Evolutionary conservation across 1,139 yeast genomes (phyloP).

Genomic region (Trichomonascaceae sp.): DNA sequence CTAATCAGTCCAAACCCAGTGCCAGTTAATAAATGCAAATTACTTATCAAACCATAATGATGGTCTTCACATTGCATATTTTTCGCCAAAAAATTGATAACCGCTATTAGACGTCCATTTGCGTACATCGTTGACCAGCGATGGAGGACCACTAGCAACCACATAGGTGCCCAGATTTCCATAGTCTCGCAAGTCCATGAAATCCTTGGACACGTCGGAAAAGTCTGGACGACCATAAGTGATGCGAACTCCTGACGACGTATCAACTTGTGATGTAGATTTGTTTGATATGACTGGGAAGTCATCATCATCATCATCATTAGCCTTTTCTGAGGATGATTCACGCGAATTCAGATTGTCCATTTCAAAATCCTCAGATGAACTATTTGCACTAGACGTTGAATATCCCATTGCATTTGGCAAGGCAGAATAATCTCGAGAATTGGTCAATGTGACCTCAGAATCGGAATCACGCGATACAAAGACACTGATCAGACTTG

Average conservation of each 20-base stretch:
- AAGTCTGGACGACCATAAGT: conserved; percentile 29
- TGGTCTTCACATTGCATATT: conserved; percentile 22
- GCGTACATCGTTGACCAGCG: conserved; percentile 45
- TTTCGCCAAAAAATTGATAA: conserved; percentile 43
- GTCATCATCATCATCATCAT: not conserved
- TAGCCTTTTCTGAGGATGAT: not conserved
- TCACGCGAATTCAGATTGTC: not conserved
- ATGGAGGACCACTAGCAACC: conserved; percentile 65
- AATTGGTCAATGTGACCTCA: not conserved
- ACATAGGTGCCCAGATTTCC: conserved; percentile 44
- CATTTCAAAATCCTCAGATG: not conserved
- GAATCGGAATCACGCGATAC: not conserved
- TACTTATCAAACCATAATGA: not conserved
- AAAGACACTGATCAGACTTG: conserved; percentile 29
- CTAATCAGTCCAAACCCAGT: not conserved
- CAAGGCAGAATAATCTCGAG: not conserved
- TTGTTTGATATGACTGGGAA: not conserved
- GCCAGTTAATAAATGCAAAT: not conserved
- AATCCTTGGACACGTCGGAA: conserved; percentile 14
- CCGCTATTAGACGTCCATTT: conserved; percentile 37
- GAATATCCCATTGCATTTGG: not conserved
- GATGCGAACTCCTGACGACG: not conserved
- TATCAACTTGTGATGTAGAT: not conserved
- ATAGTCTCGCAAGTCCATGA: conserved; percentile 16
- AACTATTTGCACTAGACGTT: not conserved